A percentile compares a stretch with the other conserved stretches of the same genome.
Evolutionary conservation across 176 grass and related monocot species (phyloP).

Genomic region (Echinochloa phyllopogon): DNA sequence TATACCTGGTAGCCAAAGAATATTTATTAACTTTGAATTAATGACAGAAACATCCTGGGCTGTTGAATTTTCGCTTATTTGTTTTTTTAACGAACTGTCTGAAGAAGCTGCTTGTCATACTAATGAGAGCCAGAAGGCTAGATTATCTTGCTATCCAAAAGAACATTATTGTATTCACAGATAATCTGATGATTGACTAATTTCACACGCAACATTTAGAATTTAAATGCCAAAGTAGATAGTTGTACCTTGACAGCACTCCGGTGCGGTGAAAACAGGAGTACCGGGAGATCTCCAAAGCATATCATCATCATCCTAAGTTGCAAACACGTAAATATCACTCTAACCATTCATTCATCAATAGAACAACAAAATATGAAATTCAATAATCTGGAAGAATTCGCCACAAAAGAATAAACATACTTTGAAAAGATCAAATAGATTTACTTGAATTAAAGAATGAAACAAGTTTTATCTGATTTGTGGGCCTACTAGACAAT

Average conservation of each 20-base stretch:
- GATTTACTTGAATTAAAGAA: neutral
- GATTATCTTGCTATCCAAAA: neutral
- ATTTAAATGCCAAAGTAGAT: slow-evolving; percentile 12
- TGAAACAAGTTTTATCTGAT: slow-evolving; percentile 7
- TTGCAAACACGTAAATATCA: slow-evolving; percentile 26
- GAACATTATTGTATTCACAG: neutral
- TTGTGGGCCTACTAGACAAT: slow-evolving; percentile 4
- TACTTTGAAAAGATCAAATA: slow-evolving; percentile 8
- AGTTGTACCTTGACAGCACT: slow-evolving; percentile 83
- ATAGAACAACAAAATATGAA: slow-evolving; percentile 14
- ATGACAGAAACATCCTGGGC: neutral
- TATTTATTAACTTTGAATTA: slow-evolving; percentile 22
- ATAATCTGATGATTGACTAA: neutral
- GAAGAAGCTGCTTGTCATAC: no score
- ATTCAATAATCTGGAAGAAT: neutral
- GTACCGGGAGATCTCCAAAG: slow-evolving; percentile 86
- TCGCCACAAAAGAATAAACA: neutral
- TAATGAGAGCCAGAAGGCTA: no score
- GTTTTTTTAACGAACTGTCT: neutral
- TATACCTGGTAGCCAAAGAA: slow-evolving; percentile 8
- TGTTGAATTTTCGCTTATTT: neutral
- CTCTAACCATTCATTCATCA: neutral
- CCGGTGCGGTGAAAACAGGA: slow-evolving; percentile 91
- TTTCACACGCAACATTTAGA: neutral
- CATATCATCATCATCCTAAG: slow-evolving; percentile 86